Base-by-base conservation (phyloP, 495 filamentous ascomycete genomes). In the Jackrogersella multiformis region DNA sequence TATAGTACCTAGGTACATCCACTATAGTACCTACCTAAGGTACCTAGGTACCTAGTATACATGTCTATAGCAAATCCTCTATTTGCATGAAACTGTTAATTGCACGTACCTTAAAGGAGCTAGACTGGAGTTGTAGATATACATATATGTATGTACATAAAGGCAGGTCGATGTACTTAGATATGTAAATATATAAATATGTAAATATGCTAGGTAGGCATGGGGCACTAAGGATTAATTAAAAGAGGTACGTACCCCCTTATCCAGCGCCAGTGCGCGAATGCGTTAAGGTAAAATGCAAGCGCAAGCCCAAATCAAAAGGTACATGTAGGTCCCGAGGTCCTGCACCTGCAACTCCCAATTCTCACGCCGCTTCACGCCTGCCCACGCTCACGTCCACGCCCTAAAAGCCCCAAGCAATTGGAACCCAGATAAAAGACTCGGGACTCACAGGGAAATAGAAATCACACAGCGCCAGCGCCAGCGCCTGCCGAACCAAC, bases 401-500 rank as follows among this genome's bases (percentile, higher is more conserved):
- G 6, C 42, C 41, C 39, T 6, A 7, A 49, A 58, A 64, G 54
- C 46, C 55, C 46, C 62, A 66, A 39, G 62, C 46, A 59, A 66
- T 66, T 53, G 26, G 21, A 45, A 42, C 16, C n/a, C n/a, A n/a
- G n/a, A n/a, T n/a, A n/a, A n/a, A n/a, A n/a, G n/a, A n/a, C n/a
- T n/a, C n/a, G n/a, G n/a, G n/a, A n/a, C n/a, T n/a, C n/a, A n/a
- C n/a, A n/a, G n/a, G n/a, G n/a, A n/a, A n/a, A n/a, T n/a, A n/a
- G 24, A 53, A 61, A 61, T 53, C 48, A 41, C 46, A 59, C 32
- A 60, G 34, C 56, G 30, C 56, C 56, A 54, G 51, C 30, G 20
- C 18, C 51, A 56, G 41, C 61, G 34, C 61, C 53, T 55, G 51
- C 54, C 61, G 45, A 53, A 56, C 53, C 64, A 61, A 45, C 21